Percentiles rank a stretch among this genome's conserved stretches.
Evolutionary conservation across 2,329 filamentous ascomycete species (phyloP).

Genomic region (Fonsecaea nubica): DNA sequence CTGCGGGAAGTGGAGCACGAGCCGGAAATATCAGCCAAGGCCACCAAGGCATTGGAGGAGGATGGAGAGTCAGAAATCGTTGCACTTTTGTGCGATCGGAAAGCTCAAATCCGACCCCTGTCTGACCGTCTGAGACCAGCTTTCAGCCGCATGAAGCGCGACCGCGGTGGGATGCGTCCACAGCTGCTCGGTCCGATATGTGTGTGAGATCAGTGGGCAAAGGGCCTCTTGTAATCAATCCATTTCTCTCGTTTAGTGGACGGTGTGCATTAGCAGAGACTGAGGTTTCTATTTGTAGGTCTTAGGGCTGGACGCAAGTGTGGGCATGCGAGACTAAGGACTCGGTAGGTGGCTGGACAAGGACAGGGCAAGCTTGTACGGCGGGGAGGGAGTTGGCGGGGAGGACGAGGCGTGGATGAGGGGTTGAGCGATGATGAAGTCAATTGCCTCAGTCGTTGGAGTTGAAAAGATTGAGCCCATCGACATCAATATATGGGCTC

Average conservation of each 20-base stretch:
- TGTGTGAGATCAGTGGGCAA: not conserved
- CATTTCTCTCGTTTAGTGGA: not conserved
- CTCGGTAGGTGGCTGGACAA: not conserved
- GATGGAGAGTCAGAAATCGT: not conserved
- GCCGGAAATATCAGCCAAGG: conserved; percentile 6
- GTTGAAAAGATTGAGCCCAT: not conserved
- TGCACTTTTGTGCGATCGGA: conserved; percentile 25
- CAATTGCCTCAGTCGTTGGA: not conserved
- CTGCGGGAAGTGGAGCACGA: conserved; percentile 10
- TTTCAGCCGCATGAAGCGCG: conserved; percentile 18
- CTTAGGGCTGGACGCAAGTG: conserved; percentile 13
- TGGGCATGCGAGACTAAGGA: conserved; percentile 17
- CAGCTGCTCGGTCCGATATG: not conserved
- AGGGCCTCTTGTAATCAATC: not conserved
- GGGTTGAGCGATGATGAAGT: not conserved
- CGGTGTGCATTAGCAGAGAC: not conserved
- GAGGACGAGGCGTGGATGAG: not conserved
- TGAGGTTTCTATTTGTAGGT: conserved; percentile 20
- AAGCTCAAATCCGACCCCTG: conserved; percentile 15
- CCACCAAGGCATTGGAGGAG: not conserved
- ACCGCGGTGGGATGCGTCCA: not conserved
- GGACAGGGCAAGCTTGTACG: not conserved
- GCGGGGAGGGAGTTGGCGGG: not conserved
- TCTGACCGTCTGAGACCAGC: conserved; percentile 10
- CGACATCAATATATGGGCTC: not conserved